These are phyloP conservation scores for Solanum dulcamara DNA, from an alignment of 257 asterid species.

Conservation along the genomic window DNA sequence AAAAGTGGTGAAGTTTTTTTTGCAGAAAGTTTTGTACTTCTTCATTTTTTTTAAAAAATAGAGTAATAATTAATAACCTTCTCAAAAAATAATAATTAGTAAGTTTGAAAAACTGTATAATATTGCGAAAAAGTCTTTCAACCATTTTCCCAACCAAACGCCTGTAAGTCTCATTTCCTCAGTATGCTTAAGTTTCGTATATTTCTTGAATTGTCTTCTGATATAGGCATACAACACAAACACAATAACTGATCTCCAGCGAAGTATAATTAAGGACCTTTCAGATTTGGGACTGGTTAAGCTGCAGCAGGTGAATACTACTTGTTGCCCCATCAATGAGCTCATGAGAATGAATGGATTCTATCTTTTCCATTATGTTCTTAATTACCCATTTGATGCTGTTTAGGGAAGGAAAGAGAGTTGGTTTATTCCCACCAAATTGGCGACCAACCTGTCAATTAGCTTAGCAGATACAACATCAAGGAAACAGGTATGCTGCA, in stretches of 20 bases:
- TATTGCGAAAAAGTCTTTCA: not conserved
- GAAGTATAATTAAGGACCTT: conserved; percentile 69
- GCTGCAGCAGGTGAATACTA: conserved; percentile 77
- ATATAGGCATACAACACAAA: conserved; percentile 72
- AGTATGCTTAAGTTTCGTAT: not conserved
- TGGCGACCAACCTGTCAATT: conserved; percentile 91
- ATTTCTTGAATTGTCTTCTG: conserved; percentile 8
- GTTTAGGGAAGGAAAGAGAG: conserved; percentile 82
- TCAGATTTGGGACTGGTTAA: conserved; percentile 87
- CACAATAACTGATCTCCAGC: conserved; percentile 66
- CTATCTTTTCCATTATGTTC: not conserved
- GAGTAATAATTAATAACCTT: no score
- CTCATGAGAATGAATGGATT: not conserved
- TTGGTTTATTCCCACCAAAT: conserved; percentile 95
- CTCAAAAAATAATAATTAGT: not conserved
- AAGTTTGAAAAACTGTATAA: not conserved
- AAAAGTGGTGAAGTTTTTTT: not conserved
- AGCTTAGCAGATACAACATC: conserved; percentile 86
- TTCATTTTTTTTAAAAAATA: no score
- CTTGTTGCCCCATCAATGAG: not conserved
- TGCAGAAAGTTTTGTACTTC: not conserved
- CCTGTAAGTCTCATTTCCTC: not conserved
- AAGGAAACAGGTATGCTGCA: conserved; percentile 62
- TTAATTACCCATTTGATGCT: conserved; percentile 2
- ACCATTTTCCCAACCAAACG: not conserved